Evolutionary conservation across 192 early-diverging fungal genomes (phyloP).

Genomic region (Mortierella alpina): DNA sequence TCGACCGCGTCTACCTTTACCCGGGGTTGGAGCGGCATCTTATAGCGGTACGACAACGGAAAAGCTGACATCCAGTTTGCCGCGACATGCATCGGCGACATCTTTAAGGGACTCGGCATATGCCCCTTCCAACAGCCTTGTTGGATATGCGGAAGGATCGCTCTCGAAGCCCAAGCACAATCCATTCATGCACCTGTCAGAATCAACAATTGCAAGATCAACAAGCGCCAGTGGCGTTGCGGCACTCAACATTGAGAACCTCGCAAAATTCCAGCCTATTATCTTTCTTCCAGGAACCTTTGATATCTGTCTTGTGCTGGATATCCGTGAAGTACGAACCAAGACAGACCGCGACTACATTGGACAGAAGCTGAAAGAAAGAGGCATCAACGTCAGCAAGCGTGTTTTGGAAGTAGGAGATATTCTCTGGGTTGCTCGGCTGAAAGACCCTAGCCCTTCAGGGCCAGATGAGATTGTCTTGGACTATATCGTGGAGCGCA

Average conservation of each 20-base stretch:
- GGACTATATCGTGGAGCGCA: constrained; percentile 91
- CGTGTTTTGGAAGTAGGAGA: constrained; percentile 87
- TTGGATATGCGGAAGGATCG: not conserved
- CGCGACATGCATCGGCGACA: too few species aligned
- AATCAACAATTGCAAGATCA: not conserved
- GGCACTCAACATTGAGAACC: not conserved
- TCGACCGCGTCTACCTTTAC: too few species aligned
- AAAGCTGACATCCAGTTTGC: too few species aligned
- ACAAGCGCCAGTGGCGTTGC: not conserved
- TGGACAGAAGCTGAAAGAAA: constrained; percentile 68
- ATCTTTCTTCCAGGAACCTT: constrained; percentile 58
- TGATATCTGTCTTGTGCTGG: constrained; percentile 80
- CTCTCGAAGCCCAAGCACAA: not conserved
- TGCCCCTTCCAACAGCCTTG: not conserved
- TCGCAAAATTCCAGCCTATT: constrained; percentile 42
- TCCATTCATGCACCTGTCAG: constrained; percentile 10
- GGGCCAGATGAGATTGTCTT: constrained; percentile 76
- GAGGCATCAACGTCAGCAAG: constrained; percentile 65
- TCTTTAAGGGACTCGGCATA: not conserved
- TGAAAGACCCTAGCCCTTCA: constrained; percentile 1
- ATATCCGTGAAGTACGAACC: constrained; percentile 84
- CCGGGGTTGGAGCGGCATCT: too few species aligned
- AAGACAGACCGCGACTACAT: constrained; percentile 79
- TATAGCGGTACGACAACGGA: too few species aligned
- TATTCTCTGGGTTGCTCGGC: constrained; percentile 86